These are phyloP conservation scores for Erodium maritimum DNA, from an alignment of 345 rosid species.

Conservation along the genomic window DNA sequence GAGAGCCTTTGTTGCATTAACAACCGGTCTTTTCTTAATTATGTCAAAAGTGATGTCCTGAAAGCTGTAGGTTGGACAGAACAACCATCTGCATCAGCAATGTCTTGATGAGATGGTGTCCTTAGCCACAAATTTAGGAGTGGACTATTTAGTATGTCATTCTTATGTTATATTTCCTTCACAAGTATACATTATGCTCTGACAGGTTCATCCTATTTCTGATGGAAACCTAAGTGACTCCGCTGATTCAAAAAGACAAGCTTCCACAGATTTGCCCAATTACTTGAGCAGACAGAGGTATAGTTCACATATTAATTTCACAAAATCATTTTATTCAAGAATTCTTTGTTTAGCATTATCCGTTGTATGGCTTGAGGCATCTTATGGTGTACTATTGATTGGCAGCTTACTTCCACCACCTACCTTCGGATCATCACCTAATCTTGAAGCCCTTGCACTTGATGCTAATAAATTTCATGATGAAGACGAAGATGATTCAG, in stretches of 20 bases:
- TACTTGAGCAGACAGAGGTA: constrained; percentile 42
- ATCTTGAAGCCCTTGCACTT: constrained; percentile 84
- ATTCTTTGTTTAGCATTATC: background rate
- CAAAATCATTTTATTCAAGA: background rate
- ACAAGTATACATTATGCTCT: constrained; percentile 14
- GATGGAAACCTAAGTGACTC: constrained; percentile 35
- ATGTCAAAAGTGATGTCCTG: no score
- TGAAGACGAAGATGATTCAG: constrained; percentile 59
- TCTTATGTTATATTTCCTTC: background rate
- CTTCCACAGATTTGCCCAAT: constrained; percentile 21
- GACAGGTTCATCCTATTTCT: constrained; percentile 54
- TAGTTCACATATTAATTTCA: background rate
- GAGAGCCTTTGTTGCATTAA: no score
- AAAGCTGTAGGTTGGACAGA: no score
- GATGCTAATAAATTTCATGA: constrained; percentile 34
- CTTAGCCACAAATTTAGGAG: background rate
- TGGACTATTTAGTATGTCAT: background rate
- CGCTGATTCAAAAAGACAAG: constrained; percentile 19
- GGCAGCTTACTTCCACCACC: constrained; percentile 82
- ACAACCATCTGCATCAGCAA: no score
- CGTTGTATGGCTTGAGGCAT: constrained; percentile 6
- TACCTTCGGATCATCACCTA: constrained; percentile 91
- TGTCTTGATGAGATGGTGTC: no score
- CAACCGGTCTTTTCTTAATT: no score
- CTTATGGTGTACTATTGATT: constrained; percentile 17